Conservation (phyloP, 768 basidiomycete genomes). For the Hericium rajendrae region DNA sequence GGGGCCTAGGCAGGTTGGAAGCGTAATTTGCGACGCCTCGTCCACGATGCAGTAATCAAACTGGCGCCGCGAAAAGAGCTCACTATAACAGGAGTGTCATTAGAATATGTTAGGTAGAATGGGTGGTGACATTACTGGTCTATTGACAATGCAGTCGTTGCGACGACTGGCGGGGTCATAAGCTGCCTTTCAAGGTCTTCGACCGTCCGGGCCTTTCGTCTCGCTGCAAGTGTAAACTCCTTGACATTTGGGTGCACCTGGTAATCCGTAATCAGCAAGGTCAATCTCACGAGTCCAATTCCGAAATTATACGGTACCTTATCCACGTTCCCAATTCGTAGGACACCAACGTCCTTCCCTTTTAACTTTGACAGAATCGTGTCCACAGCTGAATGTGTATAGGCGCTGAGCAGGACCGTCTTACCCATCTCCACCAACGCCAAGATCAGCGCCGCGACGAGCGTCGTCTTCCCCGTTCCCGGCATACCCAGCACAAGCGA, state of each 20-base stretch:
- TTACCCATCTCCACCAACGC: conserved; percentile 73
- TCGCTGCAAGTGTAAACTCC: conserved; percentile 55
- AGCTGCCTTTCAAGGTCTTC: conserved; percentile 76
- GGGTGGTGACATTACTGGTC: conserved; percentile 63
- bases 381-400: conserved; percentile 98
- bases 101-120: not conserved
- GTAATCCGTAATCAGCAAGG: not conserved
- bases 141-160: conserved; percentile 88
- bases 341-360: conserved; percentile 54
- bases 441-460: conserved; percentile 82
- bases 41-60: conserved; percentile 99
- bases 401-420: conserved; percentile 80
- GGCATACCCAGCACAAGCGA: conserved; percentile 95
- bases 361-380: conserved; percentile 85
- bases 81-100: conserved; percentile 32
- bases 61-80: conserved; percentile 71
- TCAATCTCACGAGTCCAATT: not conserved
- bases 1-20: conserved; percentile 93
- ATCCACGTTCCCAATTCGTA: conserved; percentile 84
- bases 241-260: conserved; percentile 81
- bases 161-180: conserved; percentile 86
- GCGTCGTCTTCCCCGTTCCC: conserved; percentile 95
- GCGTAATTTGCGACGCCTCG: conserved; percentile 94
- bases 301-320: conserved; percentile 44
- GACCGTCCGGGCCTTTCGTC: conserved; percentile 51